Evolutionary conservation across 1,284 basidiomycete species (phyloP), one percentile per base, ranked within the genome.

Genomic region (Filobasidium uniguttulatum): DNA sequence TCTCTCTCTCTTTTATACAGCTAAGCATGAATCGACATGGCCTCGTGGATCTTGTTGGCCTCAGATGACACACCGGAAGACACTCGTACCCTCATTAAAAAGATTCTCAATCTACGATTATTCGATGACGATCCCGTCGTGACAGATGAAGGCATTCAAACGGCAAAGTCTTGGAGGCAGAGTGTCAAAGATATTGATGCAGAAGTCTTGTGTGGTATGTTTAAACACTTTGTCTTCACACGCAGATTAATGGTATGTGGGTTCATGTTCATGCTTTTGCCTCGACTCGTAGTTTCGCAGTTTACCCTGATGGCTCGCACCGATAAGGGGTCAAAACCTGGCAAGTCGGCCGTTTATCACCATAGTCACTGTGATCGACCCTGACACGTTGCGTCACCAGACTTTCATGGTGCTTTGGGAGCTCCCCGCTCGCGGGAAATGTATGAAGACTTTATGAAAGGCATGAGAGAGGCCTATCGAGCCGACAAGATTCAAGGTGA

Each of bases 341-440:
- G 62, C 59, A 30, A 43, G 56, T 55, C 41, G 12, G 14, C 10
- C 14, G n/a, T n/a, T n/a, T 6, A 34, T 4, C n/a, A 30, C 34
- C 4, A 30, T 2, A 19, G 29, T 10, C 9, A 17, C 45, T 19
- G 12, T 20, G 47, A 40, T 30, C 15, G 38, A 14, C 30, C 20
- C 15, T 12, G 15, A 22, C 25, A 4, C 34, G 5, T 5, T 25
- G 26, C 6, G 41, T 20, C n/a, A 26, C 19, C 83, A 33, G 88
- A 91, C 66, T 93, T 91, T 64, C 88, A 91, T 68, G 76, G 76
- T 46, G 85, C 87, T 3, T 90, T 91, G 87, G 86, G 84, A 55
- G 41, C 70, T 63, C 76, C 2, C 69, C 81, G 33, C 77, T 79
- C 49, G 66, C 77, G 25, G 83, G 84, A n/a, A 76, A 77, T 57